Base-by-base conservation (phyloP, 2,329 filamentous ascomycete genomes). In the Leptosphaerulina australis region DNA sequence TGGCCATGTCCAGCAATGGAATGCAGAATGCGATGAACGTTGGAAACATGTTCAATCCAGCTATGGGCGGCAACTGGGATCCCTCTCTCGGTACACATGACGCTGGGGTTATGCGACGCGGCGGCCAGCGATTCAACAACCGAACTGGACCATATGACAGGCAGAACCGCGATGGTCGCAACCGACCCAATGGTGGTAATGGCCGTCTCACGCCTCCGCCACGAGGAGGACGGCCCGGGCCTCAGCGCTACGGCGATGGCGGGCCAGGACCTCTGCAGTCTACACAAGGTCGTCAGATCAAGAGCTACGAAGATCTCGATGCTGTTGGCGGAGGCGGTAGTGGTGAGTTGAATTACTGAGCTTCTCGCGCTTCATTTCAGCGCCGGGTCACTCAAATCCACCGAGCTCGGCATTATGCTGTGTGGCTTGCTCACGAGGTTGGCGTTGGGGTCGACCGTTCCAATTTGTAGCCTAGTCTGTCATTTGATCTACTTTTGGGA, bases 271-370 rank as follows among this genome's bases (percentile, higher is more conserved):
- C 94, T 15, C 84, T 90, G 15, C 92, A 97, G 74, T 93, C 94
- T 9, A 91, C 96, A 0, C 90, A 95, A 61, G 94, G 94, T 4
- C 85, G 94, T 49, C 96, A 90, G 54, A 77, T 99, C 59, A 96
- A 96, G 81, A 97, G 91, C 72, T 99, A 99, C 70, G 95, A 99
- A 73, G 94, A 99, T 70, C 79, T 99, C 18, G 94, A 99, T 76
- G 93, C 95, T n/a, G 77, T 76, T 41, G 75, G 74, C 29, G 70
- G 68, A 15, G 72, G 73, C 41, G 90, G 87, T 30, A 85, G 87
- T 30, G 88, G 90, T 21, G 93, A 97, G 76, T 78, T 97, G 66
- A 95, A 97, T 74, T 97, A 97, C 70, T 97, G 70, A 46, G n/a
- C n/a, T n/a, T n/a, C n/a, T n/a, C n/a, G n/a, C n/a, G n/a, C n/a